Base-by-base conservation (phyloP, 2,329 filamentous ascomycete genomes). In the Talaromyces rugulosus region DNA sequence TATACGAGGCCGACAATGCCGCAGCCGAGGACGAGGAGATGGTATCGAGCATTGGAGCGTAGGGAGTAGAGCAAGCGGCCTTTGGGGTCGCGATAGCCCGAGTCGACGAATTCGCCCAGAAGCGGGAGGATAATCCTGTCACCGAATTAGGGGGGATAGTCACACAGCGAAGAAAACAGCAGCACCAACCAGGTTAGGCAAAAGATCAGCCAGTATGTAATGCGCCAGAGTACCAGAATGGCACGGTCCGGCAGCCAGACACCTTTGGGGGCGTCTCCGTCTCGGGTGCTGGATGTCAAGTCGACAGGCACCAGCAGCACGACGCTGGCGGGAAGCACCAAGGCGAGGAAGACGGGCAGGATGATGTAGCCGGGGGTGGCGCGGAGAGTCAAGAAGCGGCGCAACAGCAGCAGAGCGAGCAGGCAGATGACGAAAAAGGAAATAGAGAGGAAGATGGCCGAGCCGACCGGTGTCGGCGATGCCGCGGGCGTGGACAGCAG, bases 121-220 rank as follows among this genome's bases (percentile, higher is more conserved):
- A 98, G 85, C 14, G 95, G 95, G 40, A 99, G 87, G 65, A 99
- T 92, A 64, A 92, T 86, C 90, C 89, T 93, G 68, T 11, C 12
- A 44, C 27, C 34, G 51, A n/a, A 56, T 6, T 27, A 52, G 6
- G 18, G 23, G 18, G 23, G 42, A 44, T 54, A 30, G 33, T 23
- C 23, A 0, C n/a, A 47, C 18, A 47, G 4, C 11, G 6, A 9
- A 42, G 9, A 33, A 40, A 7, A 44, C 28, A 56, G 50, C 12
- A 54, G 33, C 51, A 68, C 82, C 57, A 80, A 94, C 95, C 95
- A 99, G 61, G 94, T 98, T 71, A 99, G 79, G 57, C 88, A 87
- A 78, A 99, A 99, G 0, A 94, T 98, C 60, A 99, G 82, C 95
- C 95, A 99, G 78, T 99, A 99, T 23, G 90, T 89, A 66, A 99